Evolutionary conservation across 139 green algal genomes (phyloP), one percentile per base, ranked within the genome.

Genomic region (Tetradesmus obliquus): DNA sequence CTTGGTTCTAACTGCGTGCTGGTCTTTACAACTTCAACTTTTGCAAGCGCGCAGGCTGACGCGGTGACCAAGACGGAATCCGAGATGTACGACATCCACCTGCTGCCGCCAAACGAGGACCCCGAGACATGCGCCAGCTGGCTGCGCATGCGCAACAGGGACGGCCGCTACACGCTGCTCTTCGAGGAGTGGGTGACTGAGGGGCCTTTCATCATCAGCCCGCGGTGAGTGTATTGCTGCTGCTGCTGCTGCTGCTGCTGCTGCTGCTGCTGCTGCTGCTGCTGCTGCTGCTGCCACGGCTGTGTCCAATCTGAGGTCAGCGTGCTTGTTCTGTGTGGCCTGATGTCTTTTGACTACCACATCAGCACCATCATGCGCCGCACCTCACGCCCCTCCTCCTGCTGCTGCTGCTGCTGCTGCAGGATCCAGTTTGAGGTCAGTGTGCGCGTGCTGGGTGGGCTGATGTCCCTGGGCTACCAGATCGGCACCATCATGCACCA

Each of bases 121-220:
- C 95, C 96, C 1, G 98, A 99, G 92, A 99, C 97, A 5, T 99
- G 98, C 94, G 93, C 96, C 88, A 96, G 94, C 57, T 99, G 99
- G 97, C 96, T 99, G 93, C 96, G 98, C 92, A 99, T 99, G 98
- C 96, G 98, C 90, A 99, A 99, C 94, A 93, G 97, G 8, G 97
- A 99, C 84, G 98, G 98, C 1, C 94, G 96, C 54, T 99, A 99
- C 96, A 97, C 94, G 81, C 97, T 99, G 54, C 99, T 99, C 97
- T 99, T 99, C 93, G 98, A 99, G 94, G 98, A 99, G 94, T 99
- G 96, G 95, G 96, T 99, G n/a, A 96, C 94, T 69, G 98, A 99
- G 83, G 97, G 95, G 7, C 93, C 95, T 10, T 99, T 99, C 92
- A 98, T 99, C 93, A 99, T 99, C 90, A 98, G 96, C 0, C 98